Evolutionary conservation across 2,329 filamentous ascomycete species (phyloP).

Genomic region (Xylariales sp.): DNA sequence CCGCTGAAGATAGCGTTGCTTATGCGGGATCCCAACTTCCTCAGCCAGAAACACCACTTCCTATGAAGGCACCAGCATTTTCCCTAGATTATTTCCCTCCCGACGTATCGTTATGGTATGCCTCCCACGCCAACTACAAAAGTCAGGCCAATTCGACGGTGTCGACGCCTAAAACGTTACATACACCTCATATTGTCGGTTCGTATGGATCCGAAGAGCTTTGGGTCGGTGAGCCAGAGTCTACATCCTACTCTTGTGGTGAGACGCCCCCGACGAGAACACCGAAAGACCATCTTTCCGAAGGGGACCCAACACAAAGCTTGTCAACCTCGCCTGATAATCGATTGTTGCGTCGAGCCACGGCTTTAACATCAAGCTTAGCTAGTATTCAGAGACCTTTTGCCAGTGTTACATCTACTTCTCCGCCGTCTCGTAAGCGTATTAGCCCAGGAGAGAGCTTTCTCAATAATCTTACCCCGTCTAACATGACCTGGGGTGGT

Average conservation of each 20-base stretch:
- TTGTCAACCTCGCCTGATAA: constrained; percentile 71
- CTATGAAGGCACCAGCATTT: constrained; percentile 74
- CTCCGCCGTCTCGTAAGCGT: constrained; percentile 62
- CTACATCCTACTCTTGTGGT: constrained; percentile 70
- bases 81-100: constrained; percentile 75
- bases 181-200: constrained; percentile 66
- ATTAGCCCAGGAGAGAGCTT: constrained; percentile 72
- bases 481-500: constrained; percentile 64
- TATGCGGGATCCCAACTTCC: constrained; percentile 68
- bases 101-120: constrained; percentile 63
- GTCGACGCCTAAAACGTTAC: constrained; percentile 67
- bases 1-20: constrained; percentile 65
- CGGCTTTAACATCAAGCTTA: constrained; percentile 66
- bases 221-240: constrained; percentile 65
- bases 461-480: constrained; percentile 64
- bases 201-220: constrained; percentile 68
- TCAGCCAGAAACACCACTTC: constrained; percentile 70
- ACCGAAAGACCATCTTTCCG: constrained; percentile 58
- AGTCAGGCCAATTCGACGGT: constrained; percentile 66
- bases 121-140: constrained; percentile 57
- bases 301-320: constrained; percentile 62
- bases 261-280: constrained; percentile 69
- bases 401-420: constrained; percentile 54
- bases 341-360: constrained; percentile 62
- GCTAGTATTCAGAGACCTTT: constrained; percentile 63